Base-by-base conservation (phyloP, 2,329 filamentous ascomycete genomes). In the Fusarium pseudograminearum region DNA sequence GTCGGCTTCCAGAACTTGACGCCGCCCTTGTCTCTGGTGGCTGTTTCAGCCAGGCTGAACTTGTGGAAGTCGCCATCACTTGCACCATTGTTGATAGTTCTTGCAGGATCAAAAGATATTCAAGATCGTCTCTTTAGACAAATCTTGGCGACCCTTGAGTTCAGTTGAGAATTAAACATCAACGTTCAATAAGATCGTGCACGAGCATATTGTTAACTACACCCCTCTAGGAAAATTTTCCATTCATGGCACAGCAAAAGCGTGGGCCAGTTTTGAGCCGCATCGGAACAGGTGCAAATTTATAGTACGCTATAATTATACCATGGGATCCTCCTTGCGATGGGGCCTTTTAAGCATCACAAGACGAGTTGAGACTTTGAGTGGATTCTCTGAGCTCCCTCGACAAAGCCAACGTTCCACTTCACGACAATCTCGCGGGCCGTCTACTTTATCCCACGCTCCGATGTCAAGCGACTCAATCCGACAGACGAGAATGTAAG, bases 281-380 rank as follows among this genome's bases (percentile, higher is more conserved):
- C 72, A 74, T 66, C 61, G 54, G 54, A 61, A 70, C 48, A 66
- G 72, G 57, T 65, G 67, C 63, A 67, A 69, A 60, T 61, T 74
- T 73, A 74, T 68, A 59, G 73, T 73, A 74, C 72, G 70, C 70
- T 73, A 74, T 74, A 70, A 74, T 74, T 74, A 74, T 74, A 69
- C 58, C 62, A 74, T 65, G 33, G 70, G 58, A 72, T 73, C 70
- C 70, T 66, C 70, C 66, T 60, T 62, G 62, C 31, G 28, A 41
- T 64, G 59, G 72, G 57, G 53, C 54, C 36, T 68, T 67, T 52
- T n/a, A 59, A 67, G 60, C 67, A 74, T 71, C 72, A 73, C 61
- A 70, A 70, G 67, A 67, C 48, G 59, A 58, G 40, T 50, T 63
- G 65, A 73, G 64, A 67, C 51, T 73, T 65, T 62, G 51, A 44